Conservation (phyloP, 352 stramenopile genomes). For the Pythium folliculosum region DNA sequence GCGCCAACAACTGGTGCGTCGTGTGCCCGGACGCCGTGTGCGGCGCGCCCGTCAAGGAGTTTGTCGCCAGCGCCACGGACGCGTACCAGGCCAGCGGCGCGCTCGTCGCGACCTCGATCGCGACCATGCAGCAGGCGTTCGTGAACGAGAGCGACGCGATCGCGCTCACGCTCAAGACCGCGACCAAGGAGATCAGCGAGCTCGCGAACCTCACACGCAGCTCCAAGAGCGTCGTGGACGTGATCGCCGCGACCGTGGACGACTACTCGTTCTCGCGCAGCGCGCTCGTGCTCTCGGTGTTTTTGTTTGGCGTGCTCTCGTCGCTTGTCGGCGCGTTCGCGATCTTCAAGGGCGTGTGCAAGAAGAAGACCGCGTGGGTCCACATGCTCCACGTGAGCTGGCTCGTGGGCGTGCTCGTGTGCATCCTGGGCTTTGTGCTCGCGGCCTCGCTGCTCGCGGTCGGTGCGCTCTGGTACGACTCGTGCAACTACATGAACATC, state of each 20-base stretch:
- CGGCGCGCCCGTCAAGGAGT: constrained; percentile 45
- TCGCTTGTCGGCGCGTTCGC: constrained; percentile 65
- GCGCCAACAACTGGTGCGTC: constrained; percentile 49
- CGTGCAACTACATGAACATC: constrained; percentile 84
- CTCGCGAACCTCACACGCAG: constrained; percentile 56
- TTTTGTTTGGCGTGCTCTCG: constrained; percentile 70
- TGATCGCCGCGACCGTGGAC: constrained; percentile 69
- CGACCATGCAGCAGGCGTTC: constrained; percentile 45
- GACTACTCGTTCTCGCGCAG: constrained; percentile 77
- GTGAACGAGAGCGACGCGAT: constrained; percentile 43
- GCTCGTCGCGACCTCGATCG: constrained; percentile 35
- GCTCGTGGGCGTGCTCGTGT: constrained; percentile 70
- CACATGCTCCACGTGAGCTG: constrained; percentile 80
- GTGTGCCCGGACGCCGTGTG: constrained; percentile 56
- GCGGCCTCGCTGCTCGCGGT: constrained; percentile 72
- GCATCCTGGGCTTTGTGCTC: constrained; percentile 78
- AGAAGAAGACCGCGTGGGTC: constrained; percentile 71
- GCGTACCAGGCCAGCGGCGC: constrained; percentile 28
- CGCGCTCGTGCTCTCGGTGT: constrained; percentile 75
- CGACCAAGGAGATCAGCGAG: constrained; percentile 47
- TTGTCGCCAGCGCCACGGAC: constrained; percentile 34
- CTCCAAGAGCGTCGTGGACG: constrained; percentile 56
- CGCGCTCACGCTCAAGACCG: constrained; percentile 42
- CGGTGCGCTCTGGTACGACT: constrained; percentile 76
- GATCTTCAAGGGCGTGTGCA: constrained; percentile 77